A percentile compares a stretch with the other conserved stretches of the same genome.
phyloP scores from a whole-genome alignment of 176 grass and related monocot species.

The Avena eriantha region DNA sequence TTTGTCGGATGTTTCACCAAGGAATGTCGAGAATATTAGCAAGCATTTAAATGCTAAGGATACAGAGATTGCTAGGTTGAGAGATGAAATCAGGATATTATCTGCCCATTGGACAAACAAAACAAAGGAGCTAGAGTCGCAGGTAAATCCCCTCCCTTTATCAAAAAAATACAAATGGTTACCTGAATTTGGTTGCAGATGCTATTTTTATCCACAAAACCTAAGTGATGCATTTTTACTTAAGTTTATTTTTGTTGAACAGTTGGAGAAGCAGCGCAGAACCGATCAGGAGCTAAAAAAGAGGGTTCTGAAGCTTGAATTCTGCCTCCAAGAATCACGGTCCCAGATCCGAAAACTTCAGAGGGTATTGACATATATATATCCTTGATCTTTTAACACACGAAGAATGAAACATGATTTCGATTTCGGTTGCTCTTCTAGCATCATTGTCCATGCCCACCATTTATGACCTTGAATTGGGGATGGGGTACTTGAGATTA shows the following conservation, averaged over 20 bases:
- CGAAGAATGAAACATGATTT: constrained; percentile 17
- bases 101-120: constrained; percentile 85
- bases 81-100: constrained; percentile 90
- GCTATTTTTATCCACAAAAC: neutral
- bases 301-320: constrained; percentile 92
- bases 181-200: constrained; percentile 2
- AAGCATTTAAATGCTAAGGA: constrained; percentile 80
- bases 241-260: constrained; percentile 31
- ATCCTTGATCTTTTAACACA: neutral
- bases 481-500: constrained; percentile 14
- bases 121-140: constrained; percentile 81
- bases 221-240: constrained; percentile 4
- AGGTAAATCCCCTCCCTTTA: constrained; percentile 51
- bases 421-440: neutral
- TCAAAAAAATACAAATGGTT: neutral
- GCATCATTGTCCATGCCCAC: constrained; percentile 34
- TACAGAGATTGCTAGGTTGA: constrained; percentile 72
- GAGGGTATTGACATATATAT: constrained; percentile 56
- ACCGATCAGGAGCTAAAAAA: constrained; percentile 90
- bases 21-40: constrained; percentile 81
- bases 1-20: constrained; percentile 77
- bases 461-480: constrained; percentile 33
- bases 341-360: constrained; percentile 88
- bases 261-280: constrained; percentile 87
- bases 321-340: constrained; percentile 93